Percentiles rank a stretch among this genome's conserved stretches.
These are phyloP conservation scores for Myotisia sp. DNA, from an alignment of 2,329 filamentous ascomycete species.

Conservation along the genomic window DNA sequence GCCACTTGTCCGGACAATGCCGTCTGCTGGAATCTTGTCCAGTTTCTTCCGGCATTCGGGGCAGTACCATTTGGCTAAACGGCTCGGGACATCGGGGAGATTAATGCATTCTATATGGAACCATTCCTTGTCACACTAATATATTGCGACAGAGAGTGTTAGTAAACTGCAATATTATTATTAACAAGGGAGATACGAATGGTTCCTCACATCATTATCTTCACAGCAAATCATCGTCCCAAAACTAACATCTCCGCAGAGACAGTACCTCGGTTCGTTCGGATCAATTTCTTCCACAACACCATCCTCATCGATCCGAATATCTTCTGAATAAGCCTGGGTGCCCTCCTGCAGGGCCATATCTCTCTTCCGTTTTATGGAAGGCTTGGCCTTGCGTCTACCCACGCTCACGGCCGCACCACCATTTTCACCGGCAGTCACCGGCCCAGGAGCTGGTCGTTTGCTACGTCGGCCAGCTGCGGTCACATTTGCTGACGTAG, in stretches of 20 bases:
- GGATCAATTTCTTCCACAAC: slow-evolving; percentile 42
- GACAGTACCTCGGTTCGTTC: slow-evolving; percentile 49
- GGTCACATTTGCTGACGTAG: slow-evolving; percentile 15
- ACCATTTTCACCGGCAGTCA: slow-evolving; percentile 43
- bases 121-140: slow-evolving; percentile 50
- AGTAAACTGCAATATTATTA: slow-evolving; percentile 5
- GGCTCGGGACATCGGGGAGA: slow-evolving; percentile 43
- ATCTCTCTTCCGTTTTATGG: slow-evolving; percentile 30
- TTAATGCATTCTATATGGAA: slow-evolving; percentile 50
- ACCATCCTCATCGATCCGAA: slow-evolving; percentile 35
- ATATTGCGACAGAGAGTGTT: slow-evolving; percentile 14
- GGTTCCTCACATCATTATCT: slow-evolving; percentile 39
- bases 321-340: slow-evolving; percentile 21
- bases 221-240: slow-evolving; percentile 54
- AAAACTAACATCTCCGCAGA: slow-evolving; percentile 50
- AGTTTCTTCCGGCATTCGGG: slow-evolving; percentile 44
- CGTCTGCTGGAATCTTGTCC: slow-evolving; percentile 26
- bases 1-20: slow-evolving; percentile 24
- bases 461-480: slow-evolving; percentile 37
- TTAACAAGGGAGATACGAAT: not conserved
- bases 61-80: slow-evolving; percentile 52
- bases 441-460: slow-evolving; percentile 45
- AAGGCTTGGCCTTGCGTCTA: slow-evolving; percentile 42
- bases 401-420: slow-evolving; percentile 49
- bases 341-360: slow-evolving; percentile 19